Conservation (phyloP, 257 asterid species). For the Solanum commersonii region DNA sequence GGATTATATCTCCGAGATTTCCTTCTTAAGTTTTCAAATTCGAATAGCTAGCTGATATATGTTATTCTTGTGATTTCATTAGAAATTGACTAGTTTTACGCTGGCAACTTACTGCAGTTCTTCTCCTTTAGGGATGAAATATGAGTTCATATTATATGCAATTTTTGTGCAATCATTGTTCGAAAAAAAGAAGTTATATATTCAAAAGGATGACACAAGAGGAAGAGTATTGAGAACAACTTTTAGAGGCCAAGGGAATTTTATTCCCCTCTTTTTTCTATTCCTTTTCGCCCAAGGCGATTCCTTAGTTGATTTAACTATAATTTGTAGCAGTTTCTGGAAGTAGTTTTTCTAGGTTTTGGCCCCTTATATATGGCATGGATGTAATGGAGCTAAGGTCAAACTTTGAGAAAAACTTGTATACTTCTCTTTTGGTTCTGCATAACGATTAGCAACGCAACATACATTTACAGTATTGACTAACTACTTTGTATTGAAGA, state of each 20-base stretch:
- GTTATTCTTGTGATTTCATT: not conserved
- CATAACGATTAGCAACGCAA: not conserved
- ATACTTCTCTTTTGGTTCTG: not conserved
- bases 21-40: not conserved
- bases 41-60: not conserved
- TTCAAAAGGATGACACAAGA: not conserved
- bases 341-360: not conserved
- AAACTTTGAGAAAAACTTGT: not conserved
- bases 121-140: not conserved
- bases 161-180: not conserved
- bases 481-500: too few relatives aligned
- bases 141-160: not conserved
- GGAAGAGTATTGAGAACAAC: not conserved
- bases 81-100: not conserved
- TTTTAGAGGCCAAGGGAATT: not conserved
- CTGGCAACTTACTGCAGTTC: not conserved
- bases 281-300: not conserved
- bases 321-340: not conserved
- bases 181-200: not conserved
- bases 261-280: not conserved
- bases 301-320: not conserved
- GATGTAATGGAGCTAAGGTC: not conserved
- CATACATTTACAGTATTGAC: not conserved
- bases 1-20: not conserved
- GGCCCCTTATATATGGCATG: not conserved